Evolutionary conservation across 148 eudicot genomes (phyloP), one percentile per base, ranked within the genome.

Genomic region (Vaccinium macrocarpon): DNA sequence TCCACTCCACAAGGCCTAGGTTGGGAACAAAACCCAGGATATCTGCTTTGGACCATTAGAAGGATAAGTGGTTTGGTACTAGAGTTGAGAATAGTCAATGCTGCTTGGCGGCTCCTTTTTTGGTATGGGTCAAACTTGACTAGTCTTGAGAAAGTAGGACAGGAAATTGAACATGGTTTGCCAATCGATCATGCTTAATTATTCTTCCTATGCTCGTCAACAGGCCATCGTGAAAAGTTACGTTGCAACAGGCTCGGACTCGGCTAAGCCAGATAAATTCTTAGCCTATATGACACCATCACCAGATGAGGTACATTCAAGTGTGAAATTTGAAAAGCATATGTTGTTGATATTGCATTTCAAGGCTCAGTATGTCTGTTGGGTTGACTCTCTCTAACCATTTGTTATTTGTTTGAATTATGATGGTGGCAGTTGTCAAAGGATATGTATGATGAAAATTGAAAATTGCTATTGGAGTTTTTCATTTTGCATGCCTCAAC

Each of bases 201-300:
- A 29, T 50, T 35, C 62, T 61, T 35, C 78, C 49, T 29, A 78
- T 85, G 25, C 48, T 88, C 62, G 21, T 29, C 42, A 80, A 85
- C 93, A 97, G 99, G 98, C 98, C 68, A 70, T 97, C 84, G 93
- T 97, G 99, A 97, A 94, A 87, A 93, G 98, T 86, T 97, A 88
- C 87, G 84, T 84, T 38, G 91, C 92, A 72, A 83, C 94, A 38
- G 87, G 93, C 81, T 88, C 92, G 3, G 93, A 93, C 88, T 85
- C 94, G 0, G 88, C 88, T 79, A 92, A 91, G 82, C 89, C 92
- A 72, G 98, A 97, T 70, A 93, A 92, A 77, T 95, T 95, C 84
- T 85, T 97, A 87, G 99, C 94, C 27, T 97, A 95, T 88, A 95
- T 97, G 98, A 96, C 93, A 70, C 99, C 99, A 16, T 86, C 93